A percentile compares a stretch with the other conserved stretches of the same genome.
phyloP scores from a whole-genome alignment of 441 rosid species.

The Kokia cookei region DNA sequence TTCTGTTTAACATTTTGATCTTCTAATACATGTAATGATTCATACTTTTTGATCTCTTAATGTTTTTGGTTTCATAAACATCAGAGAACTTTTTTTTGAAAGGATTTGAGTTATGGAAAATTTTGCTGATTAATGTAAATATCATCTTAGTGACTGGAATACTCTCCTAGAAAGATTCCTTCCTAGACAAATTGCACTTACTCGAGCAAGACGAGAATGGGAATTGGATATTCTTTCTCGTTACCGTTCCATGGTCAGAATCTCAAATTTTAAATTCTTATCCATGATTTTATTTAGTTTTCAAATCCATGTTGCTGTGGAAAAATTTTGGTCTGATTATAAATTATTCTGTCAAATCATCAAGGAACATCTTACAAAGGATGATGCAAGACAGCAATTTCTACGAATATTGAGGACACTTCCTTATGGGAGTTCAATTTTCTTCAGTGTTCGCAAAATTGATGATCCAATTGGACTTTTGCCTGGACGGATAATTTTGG shows the following conservation, averaged over 20 bases:
- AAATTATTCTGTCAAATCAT: slow-evolving; percentile 13
- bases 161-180: slow-evolving; percentile 84
- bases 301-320: neutral
- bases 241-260: slow-evolving; percentile 74
- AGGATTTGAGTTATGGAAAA: slow-evolving; percentile 1
- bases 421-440: slow-evolving; percentile 93
- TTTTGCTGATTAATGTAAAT: slow-evolving; percentile 16
- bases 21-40: neutral
- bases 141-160: slow-evolving; percentile 71
- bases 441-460: slow-evolving; percentile 91
- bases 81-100: neutral
- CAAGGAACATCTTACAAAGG: slow-evolving; percentile 84
- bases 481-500: slow-evolving; percentile 89
- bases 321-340: slow-evolving; percentile 4
- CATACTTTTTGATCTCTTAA: neutral
- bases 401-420: slow-evolving; percentile 72
- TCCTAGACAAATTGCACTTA: slow-evolving; percentile 95
- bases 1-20: neutral
- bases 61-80: neutral
- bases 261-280: slow-evolving; percentile 4
- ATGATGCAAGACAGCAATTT: slow-evolving; percentile 98
- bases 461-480: slow-evolving; percentile 99
- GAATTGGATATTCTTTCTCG: slow-evolving; percentile 93
- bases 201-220: slow-evolving; percentile 94
- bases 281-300: neutral